A percentile compares a stretch with the other conserved stretches of the same genome.
Evolutionary conservation across 2,329 filamentous ascomycete genomes (phyloP).

Genomic region (Epichloe hybrida): DNA sequence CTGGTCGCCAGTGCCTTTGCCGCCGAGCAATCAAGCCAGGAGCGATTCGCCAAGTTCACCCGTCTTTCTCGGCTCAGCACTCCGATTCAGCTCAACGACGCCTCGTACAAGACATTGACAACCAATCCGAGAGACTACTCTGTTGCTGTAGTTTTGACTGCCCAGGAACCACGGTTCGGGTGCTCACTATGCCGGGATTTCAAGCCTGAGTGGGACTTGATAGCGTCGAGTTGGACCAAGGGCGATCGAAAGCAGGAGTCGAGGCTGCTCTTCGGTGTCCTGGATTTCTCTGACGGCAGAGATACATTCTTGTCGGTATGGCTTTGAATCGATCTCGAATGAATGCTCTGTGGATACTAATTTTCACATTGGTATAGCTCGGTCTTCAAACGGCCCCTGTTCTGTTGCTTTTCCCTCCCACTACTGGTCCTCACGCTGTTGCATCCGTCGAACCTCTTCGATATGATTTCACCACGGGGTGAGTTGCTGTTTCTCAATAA

Average conservation of each 20-base stretch:
- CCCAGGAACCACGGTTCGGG: slow-evolving; percentile 67
- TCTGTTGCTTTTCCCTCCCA: slow-evolving; percentile 76
- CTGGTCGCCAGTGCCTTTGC: slow-evolving; percentile 46
- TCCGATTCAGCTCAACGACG: slow-evolving; percentile 68
- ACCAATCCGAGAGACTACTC: slow-evolving; percentile 70
- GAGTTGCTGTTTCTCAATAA: slow-evolving; percentile 18
- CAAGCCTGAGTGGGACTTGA: slow-evolving; percentile 83
- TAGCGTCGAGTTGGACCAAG: slow-evolving; percentile 76
- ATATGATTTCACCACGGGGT: slow-evolving; percentile 79
- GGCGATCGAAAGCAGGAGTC: slow-evolving; percentile 65
- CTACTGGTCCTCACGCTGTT: slow-evolving; percentile 65
- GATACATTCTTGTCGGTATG: slow-evolving; percentile 74
- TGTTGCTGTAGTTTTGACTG: slow-evolving; percentile 72
- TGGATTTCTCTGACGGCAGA: slow-evolving; percentile 81
- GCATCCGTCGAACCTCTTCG: slow-evolving; percentile 54
- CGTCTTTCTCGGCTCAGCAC: slow-evolving; percentile 49
- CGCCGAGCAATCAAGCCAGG: slow-evolving; percentile 47
- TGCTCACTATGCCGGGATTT: slow-evolving; percentile 83
- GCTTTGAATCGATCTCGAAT: not conserved
- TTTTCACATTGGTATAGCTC: slow-evolving; percentile 40
- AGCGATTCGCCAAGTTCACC: slow-evolving; percentile 61
- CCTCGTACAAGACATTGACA: slow-evolving; percentile 62
- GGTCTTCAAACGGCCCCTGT: slow-evolving; percentile 90
- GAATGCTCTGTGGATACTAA: not conserved
- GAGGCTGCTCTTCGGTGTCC: slow-evolving; percentile 62